Evolutionary conservation across 2,329 filamentous ascomycete genomes (phyloP).

Genomic region (Talaromyces sp.): DNA sequence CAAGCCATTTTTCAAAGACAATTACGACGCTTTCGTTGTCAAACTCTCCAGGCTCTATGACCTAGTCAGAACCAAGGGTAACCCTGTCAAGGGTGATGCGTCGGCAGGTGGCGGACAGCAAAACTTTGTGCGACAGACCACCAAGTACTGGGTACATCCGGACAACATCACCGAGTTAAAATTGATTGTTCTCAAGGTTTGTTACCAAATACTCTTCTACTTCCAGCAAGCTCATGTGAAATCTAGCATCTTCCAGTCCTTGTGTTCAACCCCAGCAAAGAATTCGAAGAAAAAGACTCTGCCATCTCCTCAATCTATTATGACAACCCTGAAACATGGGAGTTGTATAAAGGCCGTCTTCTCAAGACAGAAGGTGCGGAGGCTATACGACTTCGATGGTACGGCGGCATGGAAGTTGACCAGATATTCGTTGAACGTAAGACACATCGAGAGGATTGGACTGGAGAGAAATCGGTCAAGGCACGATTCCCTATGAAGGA

Average conservation of each 20-base stretch:
- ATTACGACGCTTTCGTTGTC: conserved; percentile 94
- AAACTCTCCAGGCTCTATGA: conserved; percentile 95
- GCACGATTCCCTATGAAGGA: conserved; percentile 93
- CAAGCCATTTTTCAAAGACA: conserved; percentile 98
- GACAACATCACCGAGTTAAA: conserved; percentile 98
- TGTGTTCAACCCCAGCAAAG: conserved; percentile 96
- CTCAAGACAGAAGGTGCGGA: conserved; percentile 98
- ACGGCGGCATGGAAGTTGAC: conserved; percentile 91
- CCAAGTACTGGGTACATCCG: conserved; percentile 98
- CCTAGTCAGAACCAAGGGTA: conserved; percentile 85
- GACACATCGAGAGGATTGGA: conserved; percentile 98
- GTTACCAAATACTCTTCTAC: conserved; percentile 7
- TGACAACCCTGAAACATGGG: conserved; percentile 91
- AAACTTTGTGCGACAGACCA: conserved; percentile 94
- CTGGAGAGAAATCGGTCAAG: conserved; percentile 97
- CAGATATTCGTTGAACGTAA: conserved; percentile 97
- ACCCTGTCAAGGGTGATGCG: conserved; percentile 87
- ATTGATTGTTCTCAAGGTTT: conserved; percentile 85
- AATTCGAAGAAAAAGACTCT: conserved; percentile 84
- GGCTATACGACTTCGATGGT: conserved; percentile 94
- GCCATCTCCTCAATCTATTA: conserved; percentile 99
- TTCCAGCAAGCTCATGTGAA: not conserved
- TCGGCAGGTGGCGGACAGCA: conserved; percentile 87
- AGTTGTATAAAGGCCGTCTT: conserved; percentile 86
- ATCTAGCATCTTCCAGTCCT: conserved; percentile 80